Percentiles rank a stretch among this genome's conserved stretches.
These are phyloP conservation scores for Dimocarpus longan DNA, from an alignment of 345 rosid genomes.

Conservation along the genomic window DNA sequence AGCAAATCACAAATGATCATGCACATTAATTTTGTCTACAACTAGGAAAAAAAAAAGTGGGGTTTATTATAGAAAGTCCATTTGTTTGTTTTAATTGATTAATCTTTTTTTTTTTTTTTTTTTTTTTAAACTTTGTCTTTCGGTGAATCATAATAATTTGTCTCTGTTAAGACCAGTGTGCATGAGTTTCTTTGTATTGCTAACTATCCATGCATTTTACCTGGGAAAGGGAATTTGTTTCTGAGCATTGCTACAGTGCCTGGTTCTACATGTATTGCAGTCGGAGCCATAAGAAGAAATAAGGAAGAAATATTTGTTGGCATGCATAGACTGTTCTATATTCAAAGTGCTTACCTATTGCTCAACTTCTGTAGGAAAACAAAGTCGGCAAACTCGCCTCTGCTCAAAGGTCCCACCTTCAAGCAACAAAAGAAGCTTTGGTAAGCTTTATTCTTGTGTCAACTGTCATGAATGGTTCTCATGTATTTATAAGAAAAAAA, in stretches of 20 bases:
- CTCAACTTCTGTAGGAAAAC: conserved; percentile 57
- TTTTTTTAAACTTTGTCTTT: too few species aligned
- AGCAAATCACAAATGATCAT: too few species aligned
- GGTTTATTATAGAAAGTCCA: neutral
- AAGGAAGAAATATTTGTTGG: conserved; percentile 12
- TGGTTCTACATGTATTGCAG: neutral
- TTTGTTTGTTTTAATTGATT: too few species aligned
- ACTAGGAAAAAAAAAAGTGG: neutral
- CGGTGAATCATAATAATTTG: neutral
- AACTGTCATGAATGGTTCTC: too few species aligned
- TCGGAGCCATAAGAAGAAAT: neutral
- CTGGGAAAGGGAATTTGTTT: conserved; percentile 10
- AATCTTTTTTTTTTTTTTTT: too few species aligned
- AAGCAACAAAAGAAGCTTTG: conserved; percentile 64
- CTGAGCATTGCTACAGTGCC: neutral
- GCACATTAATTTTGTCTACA: too few species aligned
- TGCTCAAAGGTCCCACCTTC: conserved; percentile 88
- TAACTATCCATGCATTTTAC: neutral
- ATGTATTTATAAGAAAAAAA: neutral
- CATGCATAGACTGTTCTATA: neutral
- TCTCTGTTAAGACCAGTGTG: neutral
- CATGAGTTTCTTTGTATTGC: neutral
- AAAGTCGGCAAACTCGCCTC: conserved; percentile 72
- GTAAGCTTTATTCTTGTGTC: conserved; percentile 30
- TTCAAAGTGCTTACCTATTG: conserved; percentile 19